Evolutionary conservation across 768 basidiomycete species (phyloP).

Genomic region (Lepiota venenata): DNA sequence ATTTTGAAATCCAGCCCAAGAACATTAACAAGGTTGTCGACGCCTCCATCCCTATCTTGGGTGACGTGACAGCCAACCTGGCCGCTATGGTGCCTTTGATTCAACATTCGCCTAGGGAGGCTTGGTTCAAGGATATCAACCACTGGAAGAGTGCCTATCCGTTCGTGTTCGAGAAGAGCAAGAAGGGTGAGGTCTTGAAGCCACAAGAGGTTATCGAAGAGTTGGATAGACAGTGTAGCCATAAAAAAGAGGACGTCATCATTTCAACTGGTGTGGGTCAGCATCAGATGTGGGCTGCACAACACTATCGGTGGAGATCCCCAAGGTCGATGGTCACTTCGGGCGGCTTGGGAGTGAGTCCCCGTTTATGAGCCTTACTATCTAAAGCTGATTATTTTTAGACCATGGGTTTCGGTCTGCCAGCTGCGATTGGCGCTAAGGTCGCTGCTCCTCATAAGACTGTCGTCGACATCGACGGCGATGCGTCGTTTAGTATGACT

Average conservation of each 20-base stretch:
- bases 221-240: conserved; percentile 74
- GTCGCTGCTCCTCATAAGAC: conserved; percentile 92
- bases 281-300: conserved; percentile 99
- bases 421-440: conserved; percentile 94
- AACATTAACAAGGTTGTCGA: conserved; percentile 99
- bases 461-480: conserved; percentile 96
- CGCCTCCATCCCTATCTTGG: conserved; percentile 89
- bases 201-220: conserved; percentile 97
- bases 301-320: conserved; percentile 86
- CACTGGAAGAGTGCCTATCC: conserved; percentile 87
- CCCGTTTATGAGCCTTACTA: conserved; percentile 7
- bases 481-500: conserved; percentile 99
- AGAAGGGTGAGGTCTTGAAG: conserved; percentile 72
- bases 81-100: conserved; percentile 81
- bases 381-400: conserved; percentile 23
- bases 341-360: conserved; percentile 87
- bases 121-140: conserved; percentile 84
- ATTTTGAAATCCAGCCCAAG: conserved; percentile 98
- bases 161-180: conserved; percentile 77
- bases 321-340: conserved; percentile 90
- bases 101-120: conserved; percentile 52
- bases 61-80: conserved; percentile 87
- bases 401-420: conserved; percentile 99
- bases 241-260: conserved; percentile 84
- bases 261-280: conserved; percentile 96